Evolutionary conservation across 192 early-diverging fungal species (phyloP).

Genomic region (Coemansia sp.): DNA sequence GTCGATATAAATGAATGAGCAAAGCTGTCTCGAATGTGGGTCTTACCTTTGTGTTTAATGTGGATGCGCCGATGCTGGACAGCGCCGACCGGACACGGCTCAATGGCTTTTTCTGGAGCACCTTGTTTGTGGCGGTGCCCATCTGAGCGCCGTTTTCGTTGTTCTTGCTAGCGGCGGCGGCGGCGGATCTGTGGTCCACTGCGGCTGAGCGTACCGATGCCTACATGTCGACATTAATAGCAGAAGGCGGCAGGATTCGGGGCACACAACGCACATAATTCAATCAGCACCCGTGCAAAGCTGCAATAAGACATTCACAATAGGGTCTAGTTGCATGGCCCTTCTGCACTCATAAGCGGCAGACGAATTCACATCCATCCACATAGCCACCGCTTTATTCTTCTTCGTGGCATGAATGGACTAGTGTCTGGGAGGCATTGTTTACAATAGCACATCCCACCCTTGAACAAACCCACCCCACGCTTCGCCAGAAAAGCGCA

Average conservation of each 20-base stretch:
- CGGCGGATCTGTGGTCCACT: not conserved
- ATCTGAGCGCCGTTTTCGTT: slow-evolving; percentile 9
- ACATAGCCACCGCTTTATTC: not conserved
- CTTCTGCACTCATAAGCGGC: not conserved
- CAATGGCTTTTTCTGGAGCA: slow-evolving; percentile 15
- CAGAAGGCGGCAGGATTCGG: not conserved
- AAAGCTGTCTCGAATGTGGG: not conserved
- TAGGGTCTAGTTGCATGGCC: not conserved
- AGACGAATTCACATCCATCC: not conserved
- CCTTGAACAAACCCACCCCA: not conserved
- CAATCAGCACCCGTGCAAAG: not conserved
- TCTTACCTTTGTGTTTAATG: slow-evolving; percentile 22
- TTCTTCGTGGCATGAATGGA: not conserved
- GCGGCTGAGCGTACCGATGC: not conserved
- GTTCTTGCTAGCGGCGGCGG: not conserved
- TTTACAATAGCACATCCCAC: not conserved
- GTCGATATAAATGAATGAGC: not conserved
- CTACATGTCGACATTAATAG: not conserved
- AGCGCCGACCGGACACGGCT: slow-evolving; percentile 12
- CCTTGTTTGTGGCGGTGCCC: slow-evolving; percentile 5
- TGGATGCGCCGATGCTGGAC: slow-evolving; percentile 11
- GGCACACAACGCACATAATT: not conserved
- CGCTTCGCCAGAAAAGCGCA: not conserved
- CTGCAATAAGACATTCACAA: not conserved
- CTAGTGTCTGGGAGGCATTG: not conserved